These are phyloP conservation scores for Fusarium decemcellulare DNA, from an alignment of 2,329 filamentous ascomycete genomes.

Conservation along the genomic window DNA sequence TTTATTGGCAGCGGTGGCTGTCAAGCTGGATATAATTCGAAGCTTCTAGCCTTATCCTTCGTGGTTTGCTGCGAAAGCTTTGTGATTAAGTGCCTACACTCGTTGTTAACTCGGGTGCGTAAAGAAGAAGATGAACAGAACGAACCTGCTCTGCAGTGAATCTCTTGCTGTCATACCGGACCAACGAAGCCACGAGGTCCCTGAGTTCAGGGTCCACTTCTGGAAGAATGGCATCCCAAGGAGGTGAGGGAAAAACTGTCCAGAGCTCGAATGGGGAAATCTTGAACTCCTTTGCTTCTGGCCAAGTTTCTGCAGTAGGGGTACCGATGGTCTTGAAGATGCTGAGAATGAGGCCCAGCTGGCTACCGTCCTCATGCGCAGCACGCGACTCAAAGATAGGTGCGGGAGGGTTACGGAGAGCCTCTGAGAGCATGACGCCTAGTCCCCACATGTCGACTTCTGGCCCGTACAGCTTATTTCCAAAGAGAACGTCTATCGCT, in stretches of 20 bases:
- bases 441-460: slow-evolving; percentile 91
- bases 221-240: slow-evolving; percentile 80
- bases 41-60: background rate
- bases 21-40: background rate
- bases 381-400: slow-evolving; percentile 86
- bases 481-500: slow-evolving; percentile 91
- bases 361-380: slow-evolving; percentile 84
- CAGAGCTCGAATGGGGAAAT: slow-evolving; percentile 94
- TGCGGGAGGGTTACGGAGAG: slow-evolving; percentile 64
- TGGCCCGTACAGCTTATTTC: slow-evolving; percentile 78
- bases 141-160: slow-evolving; percentile 70
- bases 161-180: slow-evolving; percentile 81
- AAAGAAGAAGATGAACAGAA: background rate
- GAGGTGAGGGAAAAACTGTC: slow-evolving; percentile 75
- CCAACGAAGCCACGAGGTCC: slow-evolving; percentile 76
- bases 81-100: slow-evolving; percentile 43
- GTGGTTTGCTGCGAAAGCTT: slow-evolving; percentile 13
- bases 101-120: slow-evolving; percentile 8
- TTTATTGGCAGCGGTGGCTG: too few relatives aligned
- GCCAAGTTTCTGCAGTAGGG: slow-evolving; percentile 85
- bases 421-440: slow-evolving; percentile 88
- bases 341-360: slow-evolving; percentile 90
- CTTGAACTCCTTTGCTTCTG: slow-evolving; percentile 77
- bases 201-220: slow-evolving; percentile 70
- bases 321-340: slow-evolving; percentile 95